These are phyloP conservation scores for Falciphora oryzae DNA, from an alignment of 2,329 filamentous ascomycete genomes.

Conservation along the genomic window DNA sequence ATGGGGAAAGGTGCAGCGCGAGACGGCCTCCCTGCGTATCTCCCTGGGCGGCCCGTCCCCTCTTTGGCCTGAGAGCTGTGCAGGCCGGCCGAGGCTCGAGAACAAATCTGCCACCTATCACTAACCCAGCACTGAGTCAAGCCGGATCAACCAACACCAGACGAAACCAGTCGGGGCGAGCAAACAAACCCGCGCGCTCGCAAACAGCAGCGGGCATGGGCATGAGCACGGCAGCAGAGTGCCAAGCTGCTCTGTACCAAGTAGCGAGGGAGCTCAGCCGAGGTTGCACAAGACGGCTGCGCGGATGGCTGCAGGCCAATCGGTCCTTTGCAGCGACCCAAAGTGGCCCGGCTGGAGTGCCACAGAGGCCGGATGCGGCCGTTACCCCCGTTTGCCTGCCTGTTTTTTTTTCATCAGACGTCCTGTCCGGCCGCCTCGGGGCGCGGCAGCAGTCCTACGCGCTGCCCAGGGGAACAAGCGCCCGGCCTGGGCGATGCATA, in stretches of 20 bases:
- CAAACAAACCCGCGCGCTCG: neutral
- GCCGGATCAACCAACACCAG: neutral
- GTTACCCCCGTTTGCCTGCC: neutral
- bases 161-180: neutral
- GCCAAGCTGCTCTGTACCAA: neutral
- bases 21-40: too few relatives aligned
- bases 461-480: too few relatives aligned
- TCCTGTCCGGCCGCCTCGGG: too few relatives aligned
- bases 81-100: too few relatives aligned
- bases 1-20: neutral
- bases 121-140: neutral
- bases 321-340: conserved; percentile 9
- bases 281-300: neutral
- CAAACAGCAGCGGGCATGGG: too few relatives aligned
- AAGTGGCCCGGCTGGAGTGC: neutral
- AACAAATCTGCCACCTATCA: neutral
- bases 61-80: neutral
- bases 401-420: neutral
- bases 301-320: conserved; percentile 8
- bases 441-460: too few relatives aligned
- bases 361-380: neutral
- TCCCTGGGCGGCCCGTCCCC: neutral
- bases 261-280: too few relatives aligned
- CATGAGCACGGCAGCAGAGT: neutral
- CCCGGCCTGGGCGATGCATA: too few relatives aligned